These are phyloP conservation scores for Chrysopogon serrulatus DNA, from an alignment of 176 grass and related monocot genomes.

Conservation along the genomic window DNA sequence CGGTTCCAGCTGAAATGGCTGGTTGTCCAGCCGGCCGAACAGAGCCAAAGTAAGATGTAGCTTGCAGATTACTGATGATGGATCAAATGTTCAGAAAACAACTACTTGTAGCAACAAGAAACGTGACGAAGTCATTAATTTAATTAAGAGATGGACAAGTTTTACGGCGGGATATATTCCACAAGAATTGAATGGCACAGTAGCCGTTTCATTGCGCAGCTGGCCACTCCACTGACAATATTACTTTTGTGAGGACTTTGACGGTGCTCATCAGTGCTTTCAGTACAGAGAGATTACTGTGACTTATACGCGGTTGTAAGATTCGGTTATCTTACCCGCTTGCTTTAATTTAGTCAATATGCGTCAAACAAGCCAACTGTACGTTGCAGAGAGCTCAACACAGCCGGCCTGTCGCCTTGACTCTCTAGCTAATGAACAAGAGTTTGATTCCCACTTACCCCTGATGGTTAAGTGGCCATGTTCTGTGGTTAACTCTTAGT, in stretches of 20 bases:
- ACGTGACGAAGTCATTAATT: background rate
- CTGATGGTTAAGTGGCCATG: background rate
- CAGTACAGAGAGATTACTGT: background rate
- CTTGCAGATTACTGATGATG: no score
- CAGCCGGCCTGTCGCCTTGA: background rate
- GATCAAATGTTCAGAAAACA: no score
- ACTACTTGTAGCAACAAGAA: no score
- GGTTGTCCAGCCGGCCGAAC: no score
- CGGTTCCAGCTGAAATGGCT: no score
- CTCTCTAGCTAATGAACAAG: background rate
- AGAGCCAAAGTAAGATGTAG: no score
- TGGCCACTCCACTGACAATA: background rate
- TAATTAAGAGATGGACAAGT: background rate
- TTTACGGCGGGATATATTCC: background rate
- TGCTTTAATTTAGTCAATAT: background rate
- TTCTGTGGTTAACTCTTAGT: background rate
- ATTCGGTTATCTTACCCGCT: conserved; percentile 1
- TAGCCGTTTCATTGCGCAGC: background rate
- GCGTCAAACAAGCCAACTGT: background rate
- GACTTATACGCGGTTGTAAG: background rate
- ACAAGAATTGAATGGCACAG: background rate
- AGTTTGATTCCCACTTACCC: background rate
- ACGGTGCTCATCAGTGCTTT: background rate
- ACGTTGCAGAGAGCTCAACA: background rate
- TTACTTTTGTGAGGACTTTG: background rate